These are phyloP conservation scores for Colletotrichum liaoningense DNA, from an alignment of 2,329 filamentous ascomycete species.

Conservation along the genomic window DNA sequence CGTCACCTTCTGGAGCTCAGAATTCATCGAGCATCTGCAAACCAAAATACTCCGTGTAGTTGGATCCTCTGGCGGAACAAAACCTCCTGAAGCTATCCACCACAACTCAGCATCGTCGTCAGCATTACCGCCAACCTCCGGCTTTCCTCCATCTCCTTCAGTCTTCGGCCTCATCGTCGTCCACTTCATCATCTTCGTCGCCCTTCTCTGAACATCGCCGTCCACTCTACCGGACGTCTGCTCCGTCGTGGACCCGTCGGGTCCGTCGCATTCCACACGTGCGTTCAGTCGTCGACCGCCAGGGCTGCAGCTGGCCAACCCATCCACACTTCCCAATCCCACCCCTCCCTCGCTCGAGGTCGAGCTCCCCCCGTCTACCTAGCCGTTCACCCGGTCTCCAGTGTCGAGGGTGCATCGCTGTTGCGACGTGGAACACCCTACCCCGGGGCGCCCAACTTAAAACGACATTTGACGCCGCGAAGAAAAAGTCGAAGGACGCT, in stretches of 20 bases:
- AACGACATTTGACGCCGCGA: constrained; percentile 13
- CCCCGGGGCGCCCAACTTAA: constrained; percentile 25
- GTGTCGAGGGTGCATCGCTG: background rate
- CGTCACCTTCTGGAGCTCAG: background rate
- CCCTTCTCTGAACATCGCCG: background rate
- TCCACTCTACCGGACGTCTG: constrained; percentile 22
- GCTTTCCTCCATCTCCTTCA: background rate
- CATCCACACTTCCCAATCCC: background rate
- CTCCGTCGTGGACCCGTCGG: constrained; percentile 24
- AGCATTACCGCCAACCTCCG: constrained; percentile 1
- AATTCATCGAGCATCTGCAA: background rate
- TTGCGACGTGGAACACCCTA: constrained; percentile 25
- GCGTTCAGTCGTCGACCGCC: constrained; percentile 1
- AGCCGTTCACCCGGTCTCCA: constrained; percentile 4
- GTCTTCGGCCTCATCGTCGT: background rate
- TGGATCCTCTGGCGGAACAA: constrained; percentile 21
- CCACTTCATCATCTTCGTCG: background rate
- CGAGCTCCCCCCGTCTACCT: background rate
- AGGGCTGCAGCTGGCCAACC: constrained; percentile 11
- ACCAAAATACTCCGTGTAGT: background rate
- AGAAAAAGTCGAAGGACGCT: background rate
- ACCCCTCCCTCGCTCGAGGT: background rate
- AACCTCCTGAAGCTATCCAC: constrained; percentile 22
- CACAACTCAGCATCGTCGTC: background rate
- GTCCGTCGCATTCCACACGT: constrained; percentile 21